These are phyloP conservation scores for Trichoderma sp. DNA, from an alignment of 2,329 filamentous ascomycete genomes.

Conservation along the genomic window DNA sequence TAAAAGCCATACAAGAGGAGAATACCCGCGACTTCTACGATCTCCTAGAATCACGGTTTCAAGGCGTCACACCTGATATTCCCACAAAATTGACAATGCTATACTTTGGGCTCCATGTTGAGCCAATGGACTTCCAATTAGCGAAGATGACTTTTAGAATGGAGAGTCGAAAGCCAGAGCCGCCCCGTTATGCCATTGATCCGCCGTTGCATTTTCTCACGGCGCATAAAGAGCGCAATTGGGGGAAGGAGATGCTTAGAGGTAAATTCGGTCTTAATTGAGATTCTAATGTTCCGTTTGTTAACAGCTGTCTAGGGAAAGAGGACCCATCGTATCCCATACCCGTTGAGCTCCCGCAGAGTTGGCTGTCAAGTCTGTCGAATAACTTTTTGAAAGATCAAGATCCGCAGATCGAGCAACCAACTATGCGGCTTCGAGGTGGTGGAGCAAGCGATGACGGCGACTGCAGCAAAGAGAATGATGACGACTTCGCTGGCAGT, in stretches of 20 bases:
- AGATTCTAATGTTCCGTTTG: too few relatives aligned
- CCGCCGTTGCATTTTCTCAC: conserved; percentile 36
- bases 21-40: conserved; percentile 32
- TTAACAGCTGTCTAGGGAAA: neutral
- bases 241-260: conserved; percentile 28
- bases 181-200: conserved; percentile 23
- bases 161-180: conserved; percentile 23
- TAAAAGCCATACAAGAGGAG: conserved; percentile 34
- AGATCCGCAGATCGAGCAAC: neutral
- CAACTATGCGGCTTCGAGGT: conserved; percentile 5
- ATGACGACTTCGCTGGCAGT: neutral
- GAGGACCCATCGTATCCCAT: neutral
- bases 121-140: conserved; percentile 33
- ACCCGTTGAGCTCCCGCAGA: neutral
- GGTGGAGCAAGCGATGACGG: neutral
- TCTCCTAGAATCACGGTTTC: conserved; percentile 35
- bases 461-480: neutral
- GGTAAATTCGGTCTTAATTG: conserved; percentile 21
- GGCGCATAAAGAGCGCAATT: conserved; percentile 32
- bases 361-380: neutral
- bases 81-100: conserved; percentile 46
- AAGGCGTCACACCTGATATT: conserved; percentile 29
- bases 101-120: conserved; percentile 47
- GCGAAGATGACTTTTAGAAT: conserved; percentile 28
- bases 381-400: neutral